phyloP scores from a whole-genome alignment of 2,329 filamentous ascomycete genomes.

The Stagonosporopsis rhizophila region DNA sequence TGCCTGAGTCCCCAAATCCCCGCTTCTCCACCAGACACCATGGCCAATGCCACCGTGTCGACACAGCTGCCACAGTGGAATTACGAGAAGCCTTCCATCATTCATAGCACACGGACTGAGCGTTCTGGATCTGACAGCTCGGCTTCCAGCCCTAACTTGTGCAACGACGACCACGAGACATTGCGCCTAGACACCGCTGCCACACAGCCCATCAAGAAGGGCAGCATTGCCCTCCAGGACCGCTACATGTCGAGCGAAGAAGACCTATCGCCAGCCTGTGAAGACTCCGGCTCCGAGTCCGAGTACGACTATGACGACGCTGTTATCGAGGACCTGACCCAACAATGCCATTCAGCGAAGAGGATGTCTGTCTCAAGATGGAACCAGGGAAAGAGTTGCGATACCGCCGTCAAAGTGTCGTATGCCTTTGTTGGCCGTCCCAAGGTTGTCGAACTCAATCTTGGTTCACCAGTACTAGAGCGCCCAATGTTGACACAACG shows the following conservation, averaged over 20 bases:
- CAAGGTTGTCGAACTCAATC: constrained; percentile 48
- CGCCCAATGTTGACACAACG: constrained; percentile 34
- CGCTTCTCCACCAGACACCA: constrained; percentile 26
- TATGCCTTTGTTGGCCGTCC: constrained; percentile 48
- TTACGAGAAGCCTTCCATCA: constrained; percentile 42
- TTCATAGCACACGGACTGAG: constrained; percentile 31
- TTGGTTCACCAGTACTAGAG: constrained; percentile 29
- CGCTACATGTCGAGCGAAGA: constrained; percentile 51
- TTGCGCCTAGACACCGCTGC: constrained; percentile 42
- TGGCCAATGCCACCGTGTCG: constrained; percentile 43
- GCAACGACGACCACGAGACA: constrained; percentile 44
- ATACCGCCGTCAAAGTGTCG: constrained; percentile 48
- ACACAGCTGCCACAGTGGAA: constrained; percentile 49
- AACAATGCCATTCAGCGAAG: constrained; percentile 37
- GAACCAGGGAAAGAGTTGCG: constrained; percentile 45
- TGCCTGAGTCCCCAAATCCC: constrained; percentile 11
- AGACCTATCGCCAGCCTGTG: constrained; percentile 47
- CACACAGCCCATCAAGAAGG: constrained; percentile 29
- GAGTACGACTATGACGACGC: constrained; percentile 44
- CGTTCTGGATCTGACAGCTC: constrained; percentile 41
- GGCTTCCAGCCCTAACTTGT: constrained; percentile 46
- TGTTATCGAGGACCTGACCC: constrained; percentile 39
- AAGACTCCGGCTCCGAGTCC: constrained; percentile 36
- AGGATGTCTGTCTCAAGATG: constrained; percentile 44
- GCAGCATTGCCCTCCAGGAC: constrained; percentile 42